These are phyloP conservation scores for Psilocybe azurescens DNA, from an alignment of 768 basidiomycete species.

Conservation along the genomic window DNA sequence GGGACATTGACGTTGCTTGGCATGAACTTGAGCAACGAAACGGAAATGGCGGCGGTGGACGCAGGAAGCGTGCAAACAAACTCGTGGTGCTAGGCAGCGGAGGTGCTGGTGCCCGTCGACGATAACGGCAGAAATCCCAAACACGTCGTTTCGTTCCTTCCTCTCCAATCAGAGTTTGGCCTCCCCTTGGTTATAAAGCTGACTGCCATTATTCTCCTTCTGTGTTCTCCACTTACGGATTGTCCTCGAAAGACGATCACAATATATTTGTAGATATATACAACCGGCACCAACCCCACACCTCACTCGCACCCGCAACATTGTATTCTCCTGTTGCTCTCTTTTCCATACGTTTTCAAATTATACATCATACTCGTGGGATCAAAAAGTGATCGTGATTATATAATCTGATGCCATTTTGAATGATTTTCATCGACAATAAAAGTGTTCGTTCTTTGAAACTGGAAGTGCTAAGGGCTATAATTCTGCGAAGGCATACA, in stretches of 20 bases:
- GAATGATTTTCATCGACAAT: too few species aligned
- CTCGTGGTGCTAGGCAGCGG: constrained; percentile 78
- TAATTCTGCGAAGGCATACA: too few species aligned
- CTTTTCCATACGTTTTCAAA: neutral
- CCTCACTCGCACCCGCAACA: neutral
- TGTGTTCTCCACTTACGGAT: neutral
- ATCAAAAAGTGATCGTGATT: too few species aligned
- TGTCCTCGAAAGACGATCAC: neutral
- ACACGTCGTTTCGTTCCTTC: neutral
- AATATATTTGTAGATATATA: constrained; percentile 10
- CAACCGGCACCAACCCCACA: neutral
- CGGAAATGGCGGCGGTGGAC: constrained; percentile 45
- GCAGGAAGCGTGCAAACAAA: constrained; percentile 66
- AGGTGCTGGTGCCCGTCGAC: constrained; percentile 57
- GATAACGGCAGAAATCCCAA: constrained; percentile 32
- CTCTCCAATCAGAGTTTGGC: neutral
- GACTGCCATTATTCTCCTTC: neutral
- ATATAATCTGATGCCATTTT: too few species aligned
- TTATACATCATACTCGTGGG: constrained; percentile 5
- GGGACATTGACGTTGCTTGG: constrained; percentile 82
- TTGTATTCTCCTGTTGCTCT: neutral
- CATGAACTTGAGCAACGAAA: constrained; percentile 68
- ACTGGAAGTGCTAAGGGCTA: too few species aligned
- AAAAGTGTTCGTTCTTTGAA: too few species aligned
- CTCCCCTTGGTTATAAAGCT: neutral